Base-by-base conservation (phyloP, 2,329 filamentous ascomycete species). In the Colletotrichum sojae region DNA sequence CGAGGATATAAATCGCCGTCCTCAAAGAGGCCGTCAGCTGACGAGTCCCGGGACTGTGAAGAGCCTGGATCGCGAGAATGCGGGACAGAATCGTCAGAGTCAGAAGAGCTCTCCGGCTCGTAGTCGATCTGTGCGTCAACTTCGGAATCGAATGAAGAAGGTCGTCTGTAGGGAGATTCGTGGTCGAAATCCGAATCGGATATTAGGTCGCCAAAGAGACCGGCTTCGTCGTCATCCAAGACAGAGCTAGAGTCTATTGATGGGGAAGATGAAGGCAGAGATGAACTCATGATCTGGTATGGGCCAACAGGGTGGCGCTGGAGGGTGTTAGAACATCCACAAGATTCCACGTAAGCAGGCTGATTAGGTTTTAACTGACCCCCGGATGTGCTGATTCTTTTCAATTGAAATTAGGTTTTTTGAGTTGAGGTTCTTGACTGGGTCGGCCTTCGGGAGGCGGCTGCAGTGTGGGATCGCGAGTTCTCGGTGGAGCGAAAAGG, bases 201-300 rank as follows among this genome's bases (percentile, higher is more conserved):
- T 31, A 49, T 20, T 9, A 58, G 10, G 4, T 59, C 61, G 45
- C 27, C 61, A 20, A 43, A 43, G 31, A 40, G 54, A 16, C 6
- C 16, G 16, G 45, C 16, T 6, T 63, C 52, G 60, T 55, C 52
- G 60, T 63, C n/a, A 13, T n/a, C 40, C 13, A 48, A 27, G 8
- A 39, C 20, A 16, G 18, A 8, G 20, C 56, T 59, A 45, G 59
- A 39, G 16, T 63, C 27, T 31, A 54, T 66, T 31, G 20, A 27
- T 36, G 52, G 22, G 31, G 63, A 52, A 18, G 55, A 55, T 52
- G 51, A 45, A 52, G 63, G 43, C 54, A 51, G n/a, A 69, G 67
- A 69, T 55, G 63, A 60, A 58, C 67, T 69, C 67, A 69, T 69
- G 20, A 45, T 69, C 55, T 52, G 46, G 40, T 43, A 51, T 56